phyloP scores from a whole-genome alignment of 1,284 basidiomycete species.

The Takashimella koratensis region DNA sequence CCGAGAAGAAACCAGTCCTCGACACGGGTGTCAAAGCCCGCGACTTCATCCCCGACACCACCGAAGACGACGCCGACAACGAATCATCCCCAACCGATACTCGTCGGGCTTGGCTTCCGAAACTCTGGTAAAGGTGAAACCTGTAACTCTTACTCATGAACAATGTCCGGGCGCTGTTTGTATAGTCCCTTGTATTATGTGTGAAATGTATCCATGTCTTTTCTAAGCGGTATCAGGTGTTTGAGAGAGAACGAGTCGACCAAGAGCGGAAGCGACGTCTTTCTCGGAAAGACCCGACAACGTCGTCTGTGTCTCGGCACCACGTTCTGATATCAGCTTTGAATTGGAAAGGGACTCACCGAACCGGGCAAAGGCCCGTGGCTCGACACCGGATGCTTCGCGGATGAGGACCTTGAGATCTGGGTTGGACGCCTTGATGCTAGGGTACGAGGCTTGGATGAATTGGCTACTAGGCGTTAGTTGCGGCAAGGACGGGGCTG shows the following conservation, averaged over 20 bases:
- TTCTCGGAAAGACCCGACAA: constrained; percentile 42
- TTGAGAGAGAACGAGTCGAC: neutral
- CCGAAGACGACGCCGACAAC: neutral
- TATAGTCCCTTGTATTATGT: neutral
- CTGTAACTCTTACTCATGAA: no score
- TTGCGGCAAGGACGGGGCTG: neutral
- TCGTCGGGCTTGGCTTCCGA: neutral
- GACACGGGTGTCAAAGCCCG: no score
- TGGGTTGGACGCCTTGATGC: constrained; percentile 82
- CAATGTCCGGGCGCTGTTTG: no score
- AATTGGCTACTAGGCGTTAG: constrained; percentile 61
- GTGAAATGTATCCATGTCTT: neutral
- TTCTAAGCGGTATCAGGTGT: neutral
- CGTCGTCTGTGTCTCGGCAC: constrained; percentile 40
- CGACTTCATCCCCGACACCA: no score
- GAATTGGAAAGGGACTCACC: constrained; percentile 74
- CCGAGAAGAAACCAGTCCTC: neutral
- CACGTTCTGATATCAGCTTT: constrained; percentile 38
- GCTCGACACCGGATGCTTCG: constrained; percentile 83
- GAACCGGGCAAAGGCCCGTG: constrained; percentile 83
- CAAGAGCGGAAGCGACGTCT: constrained; percentile 39
- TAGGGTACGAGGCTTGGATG: constrained; percentile 72
- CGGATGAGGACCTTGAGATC: constrained; percentile 84
- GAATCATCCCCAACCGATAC: neutral
- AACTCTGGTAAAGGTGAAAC: neutral